Conservation (phyloP, 208 protist genomes). For the Wallacemonas sp. region DNA sequence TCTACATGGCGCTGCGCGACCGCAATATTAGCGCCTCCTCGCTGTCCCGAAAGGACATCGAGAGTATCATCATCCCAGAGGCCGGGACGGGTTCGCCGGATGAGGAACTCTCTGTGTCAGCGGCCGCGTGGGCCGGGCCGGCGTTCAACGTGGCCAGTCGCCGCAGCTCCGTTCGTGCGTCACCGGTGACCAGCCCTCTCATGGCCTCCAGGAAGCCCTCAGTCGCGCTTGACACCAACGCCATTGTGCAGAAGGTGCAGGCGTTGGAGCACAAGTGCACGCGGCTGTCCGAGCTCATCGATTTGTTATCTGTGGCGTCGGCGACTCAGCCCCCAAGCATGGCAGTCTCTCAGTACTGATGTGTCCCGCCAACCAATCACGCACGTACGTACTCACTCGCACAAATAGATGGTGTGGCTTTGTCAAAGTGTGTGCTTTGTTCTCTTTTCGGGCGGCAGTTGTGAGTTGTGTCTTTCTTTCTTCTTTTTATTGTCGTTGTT, state of each 20-base stretch:
- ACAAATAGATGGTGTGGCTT: background rate
- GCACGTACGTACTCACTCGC: background rate
- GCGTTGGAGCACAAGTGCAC: constrained; percentile 27
- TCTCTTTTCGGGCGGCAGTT: too few species aligned
- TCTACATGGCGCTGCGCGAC: constrained; percentile 42
- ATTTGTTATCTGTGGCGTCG: constrained; percentile 32
- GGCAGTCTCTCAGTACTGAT: constrained; percentile 29
- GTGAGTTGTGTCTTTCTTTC: too few species aligned
- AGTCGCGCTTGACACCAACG: constrained; percentile 6
- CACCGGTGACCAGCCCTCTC: background rate
- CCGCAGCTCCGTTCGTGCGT: background rate
- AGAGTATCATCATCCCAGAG: constrained; percentile 35
- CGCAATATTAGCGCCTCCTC: constrained; percentile 41
- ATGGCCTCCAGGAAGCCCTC: background rate
- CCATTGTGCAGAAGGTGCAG: constrained; percentile 24
- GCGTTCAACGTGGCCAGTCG: background rate
- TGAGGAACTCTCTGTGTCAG: constrained; percentile 6
- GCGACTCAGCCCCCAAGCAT: constrained; percentile 55
- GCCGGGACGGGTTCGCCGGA: constrained; percentile 19
- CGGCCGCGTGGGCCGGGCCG: background rate
- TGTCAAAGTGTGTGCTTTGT: too few species aligned
- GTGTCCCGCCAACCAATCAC: background rate
- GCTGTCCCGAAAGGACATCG: constrained; percentile 51
- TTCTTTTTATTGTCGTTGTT: too few species aligned
- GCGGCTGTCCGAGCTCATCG: constrained; percentile 33